These are phyloP conservation scores for Neurospora sp. DNA, from an alignment of 495 filamentous ascomycete species.

Conservation along the genomic window DNA sequence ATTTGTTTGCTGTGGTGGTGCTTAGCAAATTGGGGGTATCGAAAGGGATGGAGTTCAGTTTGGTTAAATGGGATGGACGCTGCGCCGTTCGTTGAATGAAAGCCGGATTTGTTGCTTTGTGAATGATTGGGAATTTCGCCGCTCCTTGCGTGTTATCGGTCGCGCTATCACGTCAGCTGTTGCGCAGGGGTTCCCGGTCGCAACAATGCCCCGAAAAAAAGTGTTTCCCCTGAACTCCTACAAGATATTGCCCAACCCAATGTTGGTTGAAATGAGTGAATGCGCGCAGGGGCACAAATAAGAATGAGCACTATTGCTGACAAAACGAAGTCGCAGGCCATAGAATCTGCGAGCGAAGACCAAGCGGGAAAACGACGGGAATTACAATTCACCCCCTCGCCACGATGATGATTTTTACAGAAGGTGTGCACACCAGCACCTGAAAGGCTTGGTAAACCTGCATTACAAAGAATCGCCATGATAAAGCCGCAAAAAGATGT, in stretches of 20 bases:
- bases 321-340: background rate
- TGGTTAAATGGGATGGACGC: background rate
- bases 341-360: background rate
- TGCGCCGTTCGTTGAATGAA: background rate
- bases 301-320: background rate
- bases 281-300: background rate
- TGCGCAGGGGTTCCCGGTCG: background rate
- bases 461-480: background rate
- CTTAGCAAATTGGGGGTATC: background rate
- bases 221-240: background rate
- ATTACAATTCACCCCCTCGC: background rate
- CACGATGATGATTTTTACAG: background rate
- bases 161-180: background rate
- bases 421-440: background rate
- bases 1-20: background rate
- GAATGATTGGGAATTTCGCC: background rate
- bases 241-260: background rate
- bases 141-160: background rate
- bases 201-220: background rate
- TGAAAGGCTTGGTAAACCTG: background rate
- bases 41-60: background rate
- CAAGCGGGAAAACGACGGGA: background rate
- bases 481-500: background rate
- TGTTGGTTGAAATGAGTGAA: background rate
- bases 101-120: background rate